Conservation (phyloP, 768 basidiomycete genomes). For the Suillus fuscotomentosus region DNA sequence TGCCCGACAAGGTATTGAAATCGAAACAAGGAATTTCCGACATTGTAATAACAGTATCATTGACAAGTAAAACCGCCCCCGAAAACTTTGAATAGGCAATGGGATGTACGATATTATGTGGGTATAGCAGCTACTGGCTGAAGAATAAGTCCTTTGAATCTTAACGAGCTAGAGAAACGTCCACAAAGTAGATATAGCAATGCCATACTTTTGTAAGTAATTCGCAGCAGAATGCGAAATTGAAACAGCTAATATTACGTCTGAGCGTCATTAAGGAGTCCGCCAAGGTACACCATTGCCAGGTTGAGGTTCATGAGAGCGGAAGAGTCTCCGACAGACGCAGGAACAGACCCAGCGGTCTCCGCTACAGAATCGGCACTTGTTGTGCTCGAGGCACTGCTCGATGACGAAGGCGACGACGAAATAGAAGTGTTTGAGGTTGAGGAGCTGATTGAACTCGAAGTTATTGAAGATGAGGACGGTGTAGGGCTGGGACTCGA, state of each 20-base stretch:
- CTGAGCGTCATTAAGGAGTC: slow-evolving; percentile 16
- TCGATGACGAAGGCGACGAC: background rate
- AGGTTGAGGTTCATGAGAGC: slow-evolving; percentile 15
- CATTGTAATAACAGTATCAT: background rate
- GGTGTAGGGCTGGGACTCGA: slow-evolving; percentile 16
- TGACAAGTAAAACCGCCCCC: background rate
- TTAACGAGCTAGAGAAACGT: slow-evolving; percentile 11
- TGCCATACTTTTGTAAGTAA: slow-evolving; percentile 16
- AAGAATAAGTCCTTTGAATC: slow-evolving; percentile 19
- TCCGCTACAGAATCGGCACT: slow-evolving; percentile 11
- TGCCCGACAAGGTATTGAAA: too few relatives aligned
- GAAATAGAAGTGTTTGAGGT: slow-evolving; percentile 7
- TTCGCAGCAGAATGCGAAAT: slow-evolving; percentile 1
- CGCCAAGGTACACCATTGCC: slow-evolving; percentile 18
- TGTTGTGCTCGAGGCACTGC: slow-evolving; percentile 22
- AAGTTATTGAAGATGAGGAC: background rate
- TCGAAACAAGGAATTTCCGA: too few relatives aligned
- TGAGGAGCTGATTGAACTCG: slow-evolving; percentile 6
- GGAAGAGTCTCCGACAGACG: slow-evolving; percentile 7
- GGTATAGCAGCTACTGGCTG: slow-evolving; percentile 23
- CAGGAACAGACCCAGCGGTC: slow-evolving; percentile 14
- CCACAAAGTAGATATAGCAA: slow-evolving; percentile 18
- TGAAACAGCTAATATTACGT: slow-evolving; percentile 2
- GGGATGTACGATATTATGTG: slow-evolving; percentile 13
- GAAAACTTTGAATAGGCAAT: background rate